These are phyloP conservation scores for Agrocybe praecox DNA, from an alignment of 768 basidiomycete species.

Conservation along the genomic window DNA sequence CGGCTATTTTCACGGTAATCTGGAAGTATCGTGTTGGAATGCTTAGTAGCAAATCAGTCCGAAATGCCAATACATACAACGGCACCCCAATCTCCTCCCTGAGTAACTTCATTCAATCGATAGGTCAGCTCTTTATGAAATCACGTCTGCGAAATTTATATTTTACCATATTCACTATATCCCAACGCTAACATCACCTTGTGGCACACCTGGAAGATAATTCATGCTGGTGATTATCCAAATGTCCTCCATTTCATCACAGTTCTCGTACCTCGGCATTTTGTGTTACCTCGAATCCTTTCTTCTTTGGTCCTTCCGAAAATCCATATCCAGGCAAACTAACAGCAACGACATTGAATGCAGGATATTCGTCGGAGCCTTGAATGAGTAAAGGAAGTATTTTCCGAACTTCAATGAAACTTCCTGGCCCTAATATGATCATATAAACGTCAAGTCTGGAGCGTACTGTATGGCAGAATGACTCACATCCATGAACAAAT, in stretches of 20 bases:
- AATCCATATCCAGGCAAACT: slow-evolving; percentile 67
- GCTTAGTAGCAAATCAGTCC: not conserved
- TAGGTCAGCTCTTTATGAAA: not conserved
- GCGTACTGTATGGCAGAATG: slow-evolving; percentile 1
- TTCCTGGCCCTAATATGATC: slow-evolving; percentile 58
- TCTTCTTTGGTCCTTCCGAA: slow-evolving; percentile 55
- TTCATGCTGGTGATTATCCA: slow-evolving; percentile 33
- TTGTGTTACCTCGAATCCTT: slow-evolving; percentile 50
- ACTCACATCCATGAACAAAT: slow-evolving; percentile 61
- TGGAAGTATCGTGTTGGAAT: slow-evolving; percentile 1
- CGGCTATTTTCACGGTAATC: slow-evolving; percentile 28
- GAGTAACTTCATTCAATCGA: slow-evolving; percentile 32
- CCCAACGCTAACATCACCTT: slow-evolving; percentile 54
- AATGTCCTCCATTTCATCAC: slow-evolving; percentile 53
- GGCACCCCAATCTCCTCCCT: slow-evolving; percentile 55
- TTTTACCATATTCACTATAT: slow-evolving; percentile 51
- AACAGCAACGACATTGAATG: slow-evolving; percentile 63
- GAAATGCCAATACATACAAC: slow-evolving; percentile 19
- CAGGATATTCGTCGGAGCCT: slow-evolving; percentile 44
- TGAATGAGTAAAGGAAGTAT: slow-evolving; percentile 54
- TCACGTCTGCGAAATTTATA: not conserved
- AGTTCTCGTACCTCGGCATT: slow-evolving; percentile 47
- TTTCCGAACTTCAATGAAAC: slow-evolving; percentile 59
- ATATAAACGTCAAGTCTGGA: not conserved
- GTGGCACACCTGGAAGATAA: slow-evolving; percentile 25